Conservation (phyloP, 345 rosid species). For the Trapa incisa region DNA sequence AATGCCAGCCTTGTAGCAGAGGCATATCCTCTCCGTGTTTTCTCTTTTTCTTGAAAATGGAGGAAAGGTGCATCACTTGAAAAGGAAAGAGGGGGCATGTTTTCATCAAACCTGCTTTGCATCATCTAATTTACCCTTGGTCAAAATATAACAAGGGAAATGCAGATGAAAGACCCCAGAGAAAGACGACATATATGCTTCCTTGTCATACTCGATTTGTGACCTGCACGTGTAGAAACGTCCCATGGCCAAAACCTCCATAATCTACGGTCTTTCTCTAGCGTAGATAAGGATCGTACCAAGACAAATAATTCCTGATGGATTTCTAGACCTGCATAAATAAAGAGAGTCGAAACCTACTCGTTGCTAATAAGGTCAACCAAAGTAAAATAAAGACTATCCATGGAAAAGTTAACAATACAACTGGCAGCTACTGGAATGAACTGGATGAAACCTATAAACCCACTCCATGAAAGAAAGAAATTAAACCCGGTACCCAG, state of each 20-base stretch:
- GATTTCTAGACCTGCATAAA: constrained; percentile 50
- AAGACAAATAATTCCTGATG: constrained; percentile 5
- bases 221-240: constrained; percentile 26
- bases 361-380: constrained; percentile 3
- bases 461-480: no score
- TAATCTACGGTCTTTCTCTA: constrained; percentile 16
- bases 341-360: constrained; percentile 43
- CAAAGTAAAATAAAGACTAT: background rate
- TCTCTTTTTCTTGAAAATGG: no score
- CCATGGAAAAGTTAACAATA: no score
- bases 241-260: constrained; percentile 27
- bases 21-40: no score
- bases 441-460: no score
- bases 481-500: no score
- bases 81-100: background rate
- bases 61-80: background rate
- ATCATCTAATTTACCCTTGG: background rate
- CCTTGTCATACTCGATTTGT: constrained; percentile 16
- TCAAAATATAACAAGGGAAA: constrained; percentile 5
- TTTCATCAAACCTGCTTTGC: constrained; percentile 2
- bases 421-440: no score
- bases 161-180: background rate
- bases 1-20: no score
- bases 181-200: constrained; percentile 4
- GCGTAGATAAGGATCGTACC: constrained; percentile 7